Percentiles rank a stretch among this genome's conserved stretches.
phyloP scores from a whole-genome alignment of 1,139 yeast species.

The Hyphopichia burtonii region DNA sequence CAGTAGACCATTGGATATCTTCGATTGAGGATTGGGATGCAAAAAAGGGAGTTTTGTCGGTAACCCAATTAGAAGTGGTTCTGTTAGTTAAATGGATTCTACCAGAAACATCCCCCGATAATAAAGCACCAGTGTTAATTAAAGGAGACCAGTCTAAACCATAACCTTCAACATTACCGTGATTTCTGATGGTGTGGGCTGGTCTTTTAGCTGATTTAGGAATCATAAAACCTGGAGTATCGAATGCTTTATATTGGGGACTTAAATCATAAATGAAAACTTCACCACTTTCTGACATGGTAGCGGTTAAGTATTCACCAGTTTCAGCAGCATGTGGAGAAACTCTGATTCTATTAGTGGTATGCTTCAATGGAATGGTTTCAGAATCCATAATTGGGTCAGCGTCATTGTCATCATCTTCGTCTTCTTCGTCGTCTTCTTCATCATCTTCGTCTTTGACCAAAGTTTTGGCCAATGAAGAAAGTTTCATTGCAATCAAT shows the following conservation, averaged over 20 bases:
- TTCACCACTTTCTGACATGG: conserved; percentile 90
- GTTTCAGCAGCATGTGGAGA: conserved; percentile 76
- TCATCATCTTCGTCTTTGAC: conserved; percentile 75
- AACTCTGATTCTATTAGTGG: conserved; percentile 87
- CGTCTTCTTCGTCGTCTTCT: conserved; percentile 70
- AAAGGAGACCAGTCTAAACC: conserved; percentile 97
- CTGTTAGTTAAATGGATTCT: conserved; percentile 76
- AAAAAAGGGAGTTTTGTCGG: conserved; percentile 79
- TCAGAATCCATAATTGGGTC: conserved; percentile 91
- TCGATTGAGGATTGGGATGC: conserved; percentile 80
- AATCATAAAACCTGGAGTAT: conserved; percentile 79
- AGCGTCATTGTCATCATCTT: conserved; percentile 56
- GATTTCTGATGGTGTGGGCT: conserved; percentile 76
- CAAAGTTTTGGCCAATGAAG: conserved; percentile 80
- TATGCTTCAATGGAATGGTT: conserved; percentile 68
- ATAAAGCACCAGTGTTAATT: conserved; percentile 72
- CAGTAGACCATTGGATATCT: conserved; percentile 95
- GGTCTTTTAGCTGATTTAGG: conserved; percentile 82
- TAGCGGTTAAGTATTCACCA: conserved; percentile 83
- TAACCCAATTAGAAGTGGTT: conserved; percentile 77
- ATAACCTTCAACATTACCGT: conserved; percentile 96
- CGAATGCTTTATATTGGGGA: conserved; percentile 79
- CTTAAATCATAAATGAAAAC: conserved; percentile 80
- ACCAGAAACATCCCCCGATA: conserved; percentile 90
- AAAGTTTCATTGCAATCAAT: conserved; percentile 76